Evolutionary conservation across 192 early-diverging fungal species (phyloP).

Genomic region (Coemansia aciculifera): DNA sequence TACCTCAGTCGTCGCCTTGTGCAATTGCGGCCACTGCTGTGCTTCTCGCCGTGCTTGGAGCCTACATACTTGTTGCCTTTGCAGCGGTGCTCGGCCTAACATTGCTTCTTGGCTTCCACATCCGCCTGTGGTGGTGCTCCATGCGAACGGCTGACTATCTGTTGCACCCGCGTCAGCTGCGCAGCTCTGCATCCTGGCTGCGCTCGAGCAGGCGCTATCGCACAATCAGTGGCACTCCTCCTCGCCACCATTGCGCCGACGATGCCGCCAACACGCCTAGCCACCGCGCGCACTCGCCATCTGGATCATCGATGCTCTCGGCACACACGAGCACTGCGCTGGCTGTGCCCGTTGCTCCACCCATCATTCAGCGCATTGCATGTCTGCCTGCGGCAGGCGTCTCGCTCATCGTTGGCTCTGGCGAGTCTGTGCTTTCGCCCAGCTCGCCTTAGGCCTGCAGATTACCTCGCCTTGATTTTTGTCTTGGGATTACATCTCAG

Average conservation of each 20-base stretch:
- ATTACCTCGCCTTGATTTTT: neutral
- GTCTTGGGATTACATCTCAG: neutral
- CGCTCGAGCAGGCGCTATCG: slow-evolving; percentile 28
- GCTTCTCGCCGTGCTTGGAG: slow-evolving; percentile 26
- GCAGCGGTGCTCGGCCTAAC: slow-evolving; percentile 26
- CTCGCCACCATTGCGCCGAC: neutral
- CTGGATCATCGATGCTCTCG: neutral
- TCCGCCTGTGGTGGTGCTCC: slow-evolving; percentile 33
- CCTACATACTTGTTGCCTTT: slow-evolving; percentile 28
- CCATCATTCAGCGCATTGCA: slow-evolving; percentile 3
- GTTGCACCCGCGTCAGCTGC: slow-evolving; percentile 18
- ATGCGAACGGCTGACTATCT: slow-evolving; percentile 44
- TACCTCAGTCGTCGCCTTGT: neutral
- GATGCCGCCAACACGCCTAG: neutral
- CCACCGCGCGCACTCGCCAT: neutral
- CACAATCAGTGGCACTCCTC: slow-evolving; percentile 11
- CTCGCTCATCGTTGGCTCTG: slow-evolving; percentile 36
- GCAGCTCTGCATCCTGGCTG: slow-evolving; percentile 14
- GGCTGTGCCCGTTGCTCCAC: neutral
- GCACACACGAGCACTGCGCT: neutral
- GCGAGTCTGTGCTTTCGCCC: slow-evolving; percentile 25
- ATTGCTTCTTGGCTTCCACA: slow-evolving; percentile 42
- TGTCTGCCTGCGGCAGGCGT: slow-evolving; percentile 27
- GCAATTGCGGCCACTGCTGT: neutral
- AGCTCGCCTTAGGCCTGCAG: slow-evolving; percentile 20